Percentiles rank a stretch among this genome's conserved stretches.
Evolutionary conservation across 2,329 filamentous ascomycete species (phyloP).

Genomic region (Aspergillus brasiliensis): DNA sequence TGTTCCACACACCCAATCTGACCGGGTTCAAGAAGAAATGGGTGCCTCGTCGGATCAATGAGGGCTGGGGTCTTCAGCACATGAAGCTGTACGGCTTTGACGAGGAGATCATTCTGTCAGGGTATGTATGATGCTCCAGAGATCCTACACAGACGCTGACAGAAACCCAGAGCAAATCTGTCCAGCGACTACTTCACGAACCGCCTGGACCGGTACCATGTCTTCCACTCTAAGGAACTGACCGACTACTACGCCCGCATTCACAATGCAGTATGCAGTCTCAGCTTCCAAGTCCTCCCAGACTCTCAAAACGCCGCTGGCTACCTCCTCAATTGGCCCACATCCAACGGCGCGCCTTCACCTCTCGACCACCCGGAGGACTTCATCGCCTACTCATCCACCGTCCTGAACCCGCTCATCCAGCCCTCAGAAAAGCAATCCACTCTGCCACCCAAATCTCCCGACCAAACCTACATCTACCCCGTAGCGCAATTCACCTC

Average conservation of each 20-base stretch:
- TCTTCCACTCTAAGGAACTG: slow-evolving; percentile 78
- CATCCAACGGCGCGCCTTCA: slow-evolving; percentile 70
- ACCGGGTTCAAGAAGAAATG: slow-evolving; percentile 81
- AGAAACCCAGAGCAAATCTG: slow-evolving; percentile 69
- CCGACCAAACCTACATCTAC: slow-evolving; percentile 74
- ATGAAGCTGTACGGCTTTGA: slow-evolving; percentile 99
- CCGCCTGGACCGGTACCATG: slow-evolving; percentile 89
- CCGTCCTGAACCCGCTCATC: slow-evolving; percentile 67
- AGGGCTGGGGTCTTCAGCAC: slow-evolving; percentile 97
- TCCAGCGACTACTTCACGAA: slow-evolving; percentile 96
- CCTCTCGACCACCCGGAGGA: slow-evolving; percentile 69
- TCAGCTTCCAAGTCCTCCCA: slow-evolving; percentile 80
- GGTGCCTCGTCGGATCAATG: slow-evolving; percentile 88
- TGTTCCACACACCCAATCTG: slow-evolving; percentile 97
- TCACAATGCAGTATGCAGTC: slow-evolving; percentile 72
- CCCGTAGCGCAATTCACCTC: slow-evolving; percentile 87
- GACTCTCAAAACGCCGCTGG: slow-evolving; percentile 44
- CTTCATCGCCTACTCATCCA: slow-evolving; percentile 71
- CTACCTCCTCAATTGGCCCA: slow-evolving; percentile 71
- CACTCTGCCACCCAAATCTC: slow-evolving; percentile 30
- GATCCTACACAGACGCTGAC: neutral
- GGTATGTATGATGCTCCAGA: slow-evolving; percentile 52
- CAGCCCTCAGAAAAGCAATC: slow-evolving; percentile 48
- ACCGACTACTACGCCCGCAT: slow-evolving; percentile 80
- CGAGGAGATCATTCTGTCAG: slow-evolving; percentile 92